Evolutionary conservation across 352 stramenopile genomes (phyloP), one percentile per base, ranked within the genome.

Genomic region (Phytopythium cucurbitacearum): DNA sequence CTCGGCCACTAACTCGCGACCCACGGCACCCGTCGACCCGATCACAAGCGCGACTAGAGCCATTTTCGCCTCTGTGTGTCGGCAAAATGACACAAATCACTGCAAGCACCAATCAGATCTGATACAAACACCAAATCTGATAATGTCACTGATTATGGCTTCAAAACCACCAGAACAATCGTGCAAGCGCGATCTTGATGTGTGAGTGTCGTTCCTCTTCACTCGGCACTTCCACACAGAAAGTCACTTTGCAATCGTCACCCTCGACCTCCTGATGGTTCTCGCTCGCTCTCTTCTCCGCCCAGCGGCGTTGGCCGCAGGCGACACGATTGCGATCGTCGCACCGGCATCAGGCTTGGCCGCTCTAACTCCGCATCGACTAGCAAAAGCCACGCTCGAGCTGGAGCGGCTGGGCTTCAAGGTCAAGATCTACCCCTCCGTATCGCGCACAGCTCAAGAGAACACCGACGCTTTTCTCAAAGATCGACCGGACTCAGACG

Each of bases 21-120:
- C 80, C 6, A 90, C 75, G 13, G 80, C 73, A 40, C 80, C 80
- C 10, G 80, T 90, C 15, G 71, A 66, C 10, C 80, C 80, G 40
- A 85, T 65, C 3, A 88, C 76, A 7, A 90, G 46, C 7, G 74
- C 75, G 8, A 74, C 68, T 65, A 79, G 82, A 34, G 53, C 38
- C 61, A 72, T 65, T 9, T 38, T 61, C 28, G 21, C 21, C 21
- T 28, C 21, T 28, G 1, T 28, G 21, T 28, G 21, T 28, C 21
- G 21, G 21, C 21, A 28, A 28, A 28, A 28, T 28, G 21, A 28
- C 21, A 28, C 21, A 28, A 28, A 28, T 28, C 21, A 28, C 21
- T 28, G 21, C 21, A 28, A 28, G 21, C 21, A 28, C 21, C 21
- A 28, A 1, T 28, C 21, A 28, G 21, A 28, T 28, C 21, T 28